phyloP scores from a whole-genome alignment of 2,329 filamentous ascomycete species.

The Venturia pyrina region DNA sequence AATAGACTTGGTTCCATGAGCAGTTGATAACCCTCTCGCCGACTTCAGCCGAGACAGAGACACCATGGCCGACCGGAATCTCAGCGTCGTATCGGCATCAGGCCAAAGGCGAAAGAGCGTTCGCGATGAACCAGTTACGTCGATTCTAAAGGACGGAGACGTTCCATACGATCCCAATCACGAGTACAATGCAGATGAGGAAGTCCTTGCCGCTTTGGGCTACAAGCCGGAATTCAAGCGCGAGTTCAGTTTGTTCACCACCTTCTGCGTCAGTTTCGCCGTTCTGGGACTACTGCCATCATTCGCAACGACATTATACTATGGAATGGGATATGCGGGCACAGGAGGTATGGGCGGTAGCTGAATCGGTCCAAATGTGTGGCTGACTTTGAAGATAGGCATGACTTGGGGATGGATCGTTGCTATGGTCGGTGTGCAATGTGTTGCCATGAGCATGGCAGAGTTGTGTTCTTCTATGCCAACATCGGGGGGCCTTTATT shows the following conservation, averaged over 20 bases:
- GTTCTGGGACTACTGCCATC: conserved; percentile 61
- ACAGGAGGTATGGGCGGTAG: conserved; percentile 25
- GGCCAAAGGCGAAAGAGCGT: conserved; percentile 23
- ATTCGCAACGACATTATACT: conserved; percentile 61
- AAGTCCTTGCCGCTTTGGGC: conserved; percentile 51
- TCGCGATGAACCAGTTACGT: conserved; percentile 42
- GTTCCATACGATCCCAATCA: conserved; percentile 36
- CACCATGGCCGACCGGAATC: conserved; percentile 11
- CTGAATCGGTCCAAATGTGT: background rate
- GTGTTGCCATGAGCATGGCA: conserved; percentile 54
- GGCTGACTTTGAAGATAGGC: conserved; percentile 27
- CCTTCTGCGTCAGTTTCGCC: conserved; percentile 65
- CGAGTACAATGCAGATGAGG: conserved; percentile 45
- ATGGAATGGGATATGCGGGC: conserved; percentile 49
- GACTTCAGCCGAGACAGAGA: background rate
- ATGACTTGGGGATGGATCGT: conserved; percentile 72
- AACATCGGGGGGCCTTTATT: conserved; percentile 62
- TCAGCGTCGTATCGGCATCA: conserved; percentile 10
- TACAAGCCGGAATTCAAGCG: conserved; percentile 57
- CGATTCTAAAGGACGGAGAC: conserved; percentile 39
- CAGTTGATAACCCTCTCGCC: background rate
- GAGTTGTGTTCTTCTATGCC: conserved; percentile 67
- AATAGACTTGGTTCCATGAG: background rate
- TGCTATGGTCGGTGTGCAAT: conserved; percentile 62
- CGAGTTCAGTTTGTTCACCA: conserved; percentile 65